These are phyloP conservation scores for Hanseniaspora mollemarum DNA, from an alignment of 805 yeast genomes.

Conservation along the genomic window DNA sequence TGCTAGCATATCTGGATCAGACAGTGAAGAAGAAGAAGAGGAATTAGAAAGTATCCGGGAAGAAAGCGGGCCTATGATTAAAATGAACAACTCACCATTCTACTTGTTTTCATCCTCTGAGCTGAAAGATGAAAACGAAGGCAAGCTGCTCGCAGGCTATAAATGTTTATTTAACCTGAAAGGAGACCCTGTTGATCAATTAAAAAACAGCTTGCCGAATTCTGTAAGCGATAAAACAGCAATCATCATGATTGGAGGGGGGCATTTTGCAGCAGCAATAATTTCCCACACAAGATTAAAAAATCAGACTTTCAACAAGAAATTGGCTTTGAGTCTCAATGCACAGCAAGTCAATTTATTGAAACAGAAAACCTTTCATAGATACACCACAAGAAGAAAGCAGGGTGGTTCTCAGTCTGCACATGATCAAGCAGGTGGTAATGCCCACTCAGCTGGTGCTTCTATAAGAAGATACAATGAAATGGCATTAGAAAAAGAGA, in stretches of 20 bases:
- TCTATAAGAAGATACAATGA: constrained; percentile 82
- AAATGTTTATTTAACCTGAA: constrained; percentile 49
- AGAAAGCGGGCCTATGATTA: constrained; percentile 33
- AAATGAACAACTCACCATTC: constrained; percentile 62
- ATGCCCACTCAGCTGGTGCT: constrained; percentile 94
- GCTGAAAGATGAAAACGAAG: constrained; percentile 28
- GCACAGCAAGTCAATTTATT: constrained; percentile 56
- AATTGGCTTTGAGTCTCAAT: constrained; percentile 38
- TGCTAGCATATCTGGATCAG: constrained; percentile 49
- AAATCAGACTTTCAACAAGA: constrained; percentile 45
- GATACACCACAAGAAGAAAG: constrained; percentile 91
- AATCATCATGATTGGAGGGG: constrained; percentile 89
- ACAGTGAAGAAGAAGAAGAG: constrained; percentile 33
- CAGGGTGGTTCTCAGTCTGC: constrained; percentile 97
- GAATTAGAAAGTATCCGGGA: constrained; percentile 23
- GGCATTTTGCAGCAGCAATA: constrained; percentile 95
- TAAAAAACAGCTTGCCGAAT: constrained; percentile 26
- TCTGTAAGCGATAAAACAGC: constrained; percentile 44
- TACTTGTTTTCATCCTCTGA: constrained; percentile 44
- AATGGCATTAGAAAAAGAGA: constrained; percentile 65
- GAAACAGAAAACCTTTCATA: constrained; percentile 75
- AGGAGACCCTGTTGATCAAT: constrained; percentile 38
- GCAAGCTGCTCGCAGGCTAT: constrained; percentile 52
- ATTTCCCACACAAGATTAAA: constrained; percentile 55
- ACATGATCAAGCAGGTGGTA: constrained; percentile 82